These are phyloP conservation scores for Boletus vermiculosoides DNA, from an alignment of 768 basidiomycete genomes.

Conservation along the genomic window DNA sequence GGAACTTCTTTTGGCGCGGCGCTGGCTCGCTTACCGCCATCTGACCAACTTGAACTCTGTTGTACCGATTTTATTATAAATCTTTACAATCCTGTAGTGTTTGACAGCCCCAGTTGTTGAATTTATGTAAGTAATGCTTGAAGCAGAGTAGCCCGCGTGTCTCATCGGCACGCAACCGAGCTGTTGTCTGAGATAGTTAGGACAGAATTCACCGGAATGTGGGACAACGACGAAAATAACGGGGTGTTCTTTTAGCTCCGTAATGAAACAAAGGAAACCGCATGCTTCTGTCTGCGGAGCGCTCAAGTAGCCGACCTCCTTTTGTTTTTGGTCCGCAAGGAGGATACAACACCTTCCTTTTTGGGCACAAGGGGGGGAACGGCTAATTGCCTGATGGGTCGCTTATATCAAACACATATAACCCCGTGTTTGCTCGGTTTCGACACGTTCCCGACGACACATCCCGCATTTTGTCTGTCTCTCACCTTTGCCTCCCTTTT, in stretches of 20 bases:
- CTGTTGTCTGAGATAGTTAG: background rate
- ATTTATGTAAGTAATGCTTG: background rate
- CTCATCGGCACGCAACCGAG: slow-evolving; percentile 13
- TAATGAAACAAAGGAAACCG: slow-evolving; percentile 13
- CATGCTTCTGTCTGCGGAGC: background rate
- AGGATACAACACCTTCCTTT: slow-evolving; percentile 32
- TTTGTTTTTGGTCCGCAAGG: slow-evolving; percentile 28
- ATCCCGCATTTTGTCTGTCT: background rate
- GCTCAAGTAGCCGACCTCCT: slow-evolving; percentile 14
- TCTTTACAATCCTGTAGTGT: background rate
- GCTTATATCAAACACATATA: slow-evolving; percentile 15
- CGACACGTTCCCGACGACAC: slow-evolving; percentile 8
- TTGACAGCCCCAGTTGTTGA: background rate
- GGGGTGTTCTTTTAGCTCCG: slow-evolving; percentile 16
- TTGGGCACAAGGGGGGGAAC: slow-evolving; percentile 28
- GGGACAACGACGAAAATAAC: slow-evolving; percentile 1
- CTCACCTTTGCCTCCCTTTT: background rate
- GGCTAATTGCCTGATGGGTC: slow-evolving; percentile 8
- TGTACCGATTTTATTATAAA: background rate
- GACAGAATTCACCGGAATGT: background rate
- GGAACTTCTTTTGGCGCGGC: background rate
- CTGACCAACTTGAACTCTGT: background rate
- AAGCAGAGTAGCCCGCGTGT: background rate
- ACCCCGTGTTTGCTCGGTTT: slow-evolving; percentile 5
- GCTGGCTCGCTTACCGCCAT: slow-evolving; percentile 17